A percentile compares a stretch with the other conserved stretches of the same genome.
Evolutionary conservation across 768 basidiomycete species (phyloP).

Genomic region (Cystofilobasidium ferigula): DNA sequence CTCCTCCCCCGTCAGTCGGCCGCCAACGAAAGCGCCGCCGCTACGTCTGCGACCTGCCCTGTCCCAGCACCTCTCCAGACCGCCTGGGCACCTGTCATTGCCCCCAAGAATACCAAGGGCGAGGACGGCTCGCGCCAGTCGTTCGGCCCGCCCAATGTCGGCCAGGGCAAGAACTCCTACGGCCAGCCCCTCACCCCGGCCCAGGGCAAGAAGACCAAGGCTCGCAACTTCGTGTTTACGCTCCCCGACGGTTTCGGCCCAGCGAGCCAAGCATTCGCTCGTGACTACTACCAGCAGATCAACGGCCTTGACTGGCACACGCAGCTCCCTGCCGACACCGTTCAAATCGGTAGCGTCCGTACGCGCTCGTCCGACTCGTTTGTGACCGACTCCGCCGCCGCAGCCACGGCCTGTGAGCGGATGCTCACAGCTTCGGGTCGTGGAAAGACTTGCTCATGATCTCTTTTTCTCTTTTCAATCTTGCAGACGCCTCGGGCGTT

Average conservation of each 20-base stretch:
- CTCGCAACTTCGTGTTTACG: conserved; percentile 20
- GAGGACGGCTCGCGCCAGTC: not conserved
- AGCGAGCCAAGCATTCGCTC: conserved; percentile 14
- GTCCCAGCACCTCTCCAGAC: conserved; percentile 9
- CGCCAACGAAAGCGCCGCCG: not conserved
- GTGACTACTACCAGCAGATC: conserved; percentile 24
- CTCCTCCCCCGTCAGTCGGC: conserved; percentile 2
- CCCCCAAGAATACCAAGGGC: conserved; percentile 9
- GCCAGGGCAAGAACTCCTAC: conserved; percentile 14
- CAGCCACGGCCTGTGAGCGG: conserved; percentile 31
- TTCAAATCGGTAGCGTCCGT: conserved; percentile 30
- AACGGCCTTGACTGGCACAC: conserved; percentile 3
- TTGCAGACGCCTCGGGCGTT: not conserved
- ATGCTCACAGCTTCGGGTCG: not conserved
- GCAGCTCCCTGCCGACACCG: conserved; percentile 29
- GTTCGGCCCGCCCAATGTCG: conserved; percentile 19
- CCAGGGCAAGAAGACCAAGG: conserved; percentile 2
- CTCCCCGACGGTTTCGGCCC: conserved; percentile 26
- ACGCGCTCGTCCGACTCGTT: conserved; percentile 23
- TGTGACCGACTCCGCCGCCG: conserved; percentile 33
- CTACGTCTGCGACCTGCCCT: conserved; percentile 7
- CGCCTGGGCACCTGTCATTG: not conserved
- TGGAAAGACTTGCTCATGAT: not conserved
- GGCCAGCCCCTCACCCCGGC: conserved; percentile 3
- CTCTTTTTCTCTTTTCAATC: not conserved